phyloP scores from a whole-genome alignment of 139 green algal species.

The Chlamydomonas sp. region DNA sequence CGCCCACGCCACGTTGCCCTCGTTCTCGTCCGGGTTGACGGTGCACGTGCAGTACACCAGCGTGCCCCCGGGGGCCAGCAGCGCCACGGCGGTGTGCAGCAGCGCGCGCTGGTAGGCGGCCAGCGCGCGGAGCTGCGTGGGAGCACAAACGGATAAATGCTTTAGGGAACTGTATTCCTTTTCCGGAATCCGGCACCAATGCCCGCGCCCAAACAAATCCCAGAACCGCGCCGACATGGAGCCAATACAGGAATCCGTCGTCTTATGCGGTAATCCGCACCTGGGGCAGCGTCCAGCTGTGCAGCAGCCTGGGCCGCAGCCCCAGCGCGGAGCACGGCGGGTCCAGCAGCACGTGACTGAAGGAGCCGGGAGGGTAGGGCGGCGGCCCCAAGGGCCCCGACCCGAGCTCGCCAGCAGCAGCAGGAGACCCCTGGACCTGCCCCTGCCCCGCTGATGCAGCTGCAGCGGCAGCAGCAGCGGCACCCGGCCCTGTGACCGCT shows the following conservation, averaged over 20 bases:
- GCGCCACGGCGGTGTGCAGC: conserved; percentile 74
- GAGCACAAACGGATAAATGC: background rate
- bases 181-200: background rate
- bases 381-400: background rate
- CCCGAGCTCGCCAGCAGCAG: background rate
- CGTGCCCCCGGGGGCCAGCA: conserved; percentile 81
- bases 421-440: too few relatives aligned
- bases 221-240: background rate
- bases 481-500: background rate
- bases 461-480: background rate
- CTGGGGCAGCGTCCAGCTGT: conserved; percentile 17
- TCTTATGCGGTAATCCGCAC: background rate
- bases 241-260: background rate
- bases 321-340: conserved; percentile 92
- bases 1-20: conserved; percentile 86
- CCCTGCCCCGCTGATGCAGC: background rate
- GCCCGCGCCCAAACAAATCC: background rate
- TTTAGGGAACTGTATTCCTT: background rate
- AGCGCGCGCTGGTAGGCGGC: conserved; percentile 80
- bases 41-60: conserved; percentile 94
- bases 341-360: conserved; percentile 92
- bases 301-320: conserved; percentile 80
- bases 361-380: conserved; percentile 70
- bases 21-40: conserved; percentile 92
- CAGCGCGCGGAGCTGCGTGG: conserved; percentile 38